These are phyloP conservation scores for Sarocladium brachiariae DNA, from an alignment of 2,329 filamentous ascomycete genomes.

Conservation along the genomic window DNA sequence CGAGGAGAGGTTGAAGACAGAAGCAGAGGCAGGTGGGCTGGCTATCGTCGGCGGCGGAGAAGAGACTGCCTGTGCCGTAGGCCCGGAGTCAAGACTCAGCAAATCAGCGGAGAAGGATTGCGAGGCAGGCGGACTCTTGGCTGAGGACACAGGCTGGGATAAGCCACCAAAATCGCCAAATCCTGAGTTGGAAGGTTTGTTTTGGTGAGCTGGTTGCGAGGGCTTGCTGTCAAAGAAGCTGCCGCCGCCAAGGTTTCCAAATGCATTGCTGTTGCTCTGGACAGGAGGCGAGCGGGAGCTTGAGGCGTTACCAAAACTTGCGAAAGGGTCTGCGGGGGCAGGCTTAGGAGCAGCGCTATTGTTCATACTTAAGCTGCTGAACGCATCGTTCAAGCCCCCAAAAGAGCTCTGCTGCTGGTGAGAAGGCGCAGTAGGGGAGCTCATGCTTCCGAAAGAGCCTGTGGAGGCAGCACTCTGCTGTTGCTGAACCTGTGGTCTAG, in stretches of 20 bases:
- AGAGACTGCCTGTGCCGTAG: conserved; percentile 39
- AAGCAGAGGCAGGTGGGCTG: conserved; percentile 39
- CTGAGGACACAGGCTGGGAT: conserved; percentile 31
- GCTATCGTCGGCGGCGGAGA: conserved; percentile 34
- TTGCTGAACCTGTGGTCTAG: conserved; percentile 61
- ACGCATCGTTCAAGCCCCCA: conserved; percentile 74
- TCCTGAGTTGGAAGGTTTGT: conserved; percentile 50
- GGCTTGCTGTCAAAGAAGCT: conserved; percentile 76
- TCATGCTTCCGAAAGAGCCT: conserved; percentile 61
- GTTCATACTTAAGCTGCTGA: conserved; percentile 37
- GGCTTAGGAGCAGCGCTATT: conserved; percentile 36
- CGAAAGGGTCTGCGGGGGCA: conserved; percentile 47
- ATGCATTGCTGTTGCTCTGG: conserved; percentile 32
- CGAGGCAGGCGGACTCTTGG: conserved; percentile 34
- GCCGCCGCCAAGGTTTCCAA: conserved; percentile 58
- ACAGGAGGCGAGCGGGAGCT: conserved; percentile 27
- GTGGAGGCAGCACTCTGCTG: conserved; percentile 50
- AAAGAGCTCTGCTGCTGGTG: conserved; percentile 40
- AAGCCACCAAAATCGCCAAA: conserved; percentile 64
- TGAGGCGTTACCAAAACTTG: conserved; percentile 43
- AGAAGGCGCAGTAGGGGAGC: conserved; percentile 42
- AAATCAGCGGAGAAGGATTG: conserved; percentile 54
- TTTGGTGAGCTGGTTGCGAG: conserved; percentile 45
- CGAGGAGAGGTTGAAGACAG: conserved; percentile 76
- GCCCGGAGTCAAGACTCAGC: conserved; percentile 59